Base-by-base conservation (phyloP, 495 filamentous ascomycete species). In the Lepidopterella palustris region DNA sequence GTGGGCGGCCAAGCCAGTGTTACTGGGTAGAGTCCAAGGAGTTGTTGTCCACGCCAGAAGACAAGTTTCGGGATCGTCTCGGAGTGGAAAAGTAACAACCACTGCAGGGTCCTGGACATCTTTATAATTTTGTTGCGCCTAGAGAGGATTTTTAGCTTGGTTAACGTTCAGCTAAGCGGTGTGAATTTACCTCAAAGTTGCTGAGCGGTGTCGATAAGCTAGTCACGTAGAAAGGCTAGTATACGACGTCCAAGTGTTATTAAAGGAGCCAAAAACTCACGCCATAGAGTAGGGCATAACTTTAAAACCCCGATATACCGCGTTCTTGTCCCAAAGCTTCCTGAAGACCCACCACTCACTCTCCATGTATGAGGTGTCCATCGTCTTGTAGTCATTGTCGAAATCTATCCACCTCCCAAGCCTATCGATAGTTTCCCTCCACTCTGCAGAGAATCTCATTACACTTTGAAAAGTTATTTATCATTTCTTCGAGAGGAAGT, bases 351-450 rank as follows among this genome's bases (percentile, higher is more conserved):
- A 97, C 92, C 92, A 97, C 42, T 89, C 84, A 0, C 88, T 89
- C 74, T 96, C 92, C 92, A 97, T 97, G 76, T 92, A 97, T n/a
- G 74, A 82, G 1, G 85, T 77, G 72, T 97, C 87, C 90, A 96
- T 95, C 13, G 90, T 95, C 87, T 97, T 97, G 79, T 97, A 97
- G 68, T 96, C 91, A 68, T 95, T 93, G 73, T 97, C 95, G 60
- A 97, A 96, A 74, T 98, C 95, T 66, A 97, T 91, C 93, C 95
- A 98, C 55, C 95, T 87, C 47, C 95, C 93, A 26, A 98, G 75
- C 45, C 93, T 75, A 57, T 96, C 90, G 59, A 98, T 89, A 18
- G 89, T 96, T 60, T 86, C 75, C 57, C 90, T 82, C 95, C 93
- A 98, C 74, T 97, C 93, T 8, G 79, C 75, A 23, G 90, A 83